A percentile compares a stretch with the other conserved stretches of the same genome.
Evolutionary conservation across 73 alveolate genomes (phyloP).

Genomic region (Tetrahymena elliotti): DNA sequence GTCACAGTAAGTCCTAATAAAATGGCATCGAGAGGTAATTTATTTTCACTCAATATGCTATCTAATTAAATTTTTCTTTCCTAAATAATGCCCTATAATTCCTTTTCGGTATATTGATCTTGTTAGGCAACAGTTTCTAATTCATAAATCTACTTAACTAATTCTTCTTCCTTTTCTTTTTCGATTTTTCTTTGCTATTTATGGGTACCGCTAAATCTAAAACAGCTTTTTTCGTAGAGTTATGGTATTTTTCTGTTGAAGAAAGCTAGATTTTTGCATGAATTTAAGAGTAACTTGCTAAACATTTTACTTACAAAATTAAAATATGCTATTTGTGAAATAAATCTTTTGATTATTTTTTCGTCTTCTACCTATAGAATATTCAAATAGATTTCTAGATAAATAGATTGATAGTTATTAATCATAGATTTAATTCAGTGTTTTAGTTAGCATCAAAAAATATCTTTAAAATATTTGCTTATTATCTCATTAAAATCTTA

Average conservation of each 20-base stretch:
- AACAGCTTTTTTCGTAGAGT: neutral
- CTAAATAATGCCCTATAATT: neutral
- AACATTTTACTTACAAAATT: neutral
- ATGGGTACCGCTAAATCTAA: neutral
- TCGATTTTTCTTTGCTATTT: neutral
- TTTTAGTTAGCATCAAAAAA: neutral
- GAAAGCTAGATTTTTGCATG: neutral
- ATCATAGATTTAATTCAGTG: neutral
- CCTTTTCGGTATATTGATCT: neutral
- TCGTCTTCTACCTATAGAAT: neutral
- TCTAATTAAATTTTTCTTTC: neutral
- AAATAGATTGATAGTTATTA: neutral
- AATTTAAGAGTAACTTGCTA: neutral
- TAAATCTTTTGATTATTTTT: neutral
- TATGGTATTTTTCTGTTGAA: neutral
- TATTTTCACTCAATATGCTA: neutral
- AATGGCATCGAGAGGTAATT: neutral
- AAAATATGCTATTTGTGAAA: neutral
- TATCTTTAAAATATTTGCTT: too few relatives aligned
- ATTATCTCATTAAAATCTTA: neutral
- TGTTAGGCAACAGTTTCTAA: neutral
- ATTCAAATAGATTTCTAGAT: neutral
- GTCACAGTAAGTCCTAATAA: neutral
- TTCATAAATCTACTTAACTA: neutral
- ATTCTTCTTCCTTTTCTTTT: neutral